These are phyloP conservation scores for Arthrobotrys musiformis DNA, from an alignment of 2,329 filamentous ascomycete species.

Conservation along the genomic window DNA sequence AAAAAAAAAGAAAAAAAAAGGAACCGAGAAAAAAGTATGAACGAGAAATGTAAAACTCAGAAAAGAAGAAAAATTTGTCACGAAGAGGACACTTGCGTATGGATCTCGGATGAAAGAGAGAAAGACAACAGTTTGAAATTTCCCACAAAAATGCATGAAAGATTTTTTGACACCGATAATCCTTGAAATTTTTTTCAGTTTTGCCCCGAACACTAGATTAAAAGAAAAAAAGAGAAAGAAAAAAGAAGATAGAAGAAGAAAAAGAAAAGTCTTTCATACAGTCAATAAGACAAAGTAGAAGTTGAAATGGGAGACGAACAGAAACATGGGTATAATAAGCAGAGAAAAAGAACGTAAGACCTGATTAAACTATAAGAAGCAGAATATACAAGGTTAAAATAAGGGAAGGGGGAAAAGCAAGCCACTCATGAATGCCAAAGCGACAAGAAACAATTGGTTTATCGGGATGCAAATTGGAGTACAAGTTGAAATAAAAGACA, in stretches of 20 bases:
- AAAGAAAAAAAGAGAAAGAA: conserved; percentile 49
- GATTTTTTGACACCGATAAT: conserved; percentile 22
- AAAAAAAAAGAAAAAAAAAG: conserved; percentile 3
- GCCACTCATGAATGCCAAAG: conserved; percentile 22
- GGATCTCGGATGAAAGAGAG: conserved; percentile 53
- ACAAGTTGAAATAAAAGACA: conserved; percentile 11
- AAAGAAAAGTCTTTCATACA: conserved; percentile 52
- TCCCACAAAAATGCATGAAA: conserved; percentile 18
- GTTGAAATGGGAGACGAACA: neutral
- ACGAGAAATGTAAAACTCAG: conserved; percentile 10
- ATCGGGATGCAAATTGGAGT: neutral
- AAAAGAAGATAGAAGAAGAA: conserved; percentile 41
- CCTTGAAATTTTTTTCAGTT: conserved; percentile 44
- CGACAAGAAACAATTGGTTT: conserved; percentile 6
- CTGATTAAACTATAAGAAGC: conserved; percentile 14
- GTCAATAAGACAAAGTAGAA: conserved; percentile 15
- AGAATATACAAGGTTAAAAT: conserved; percentile 26
- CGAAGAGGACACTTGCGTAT: conserved; percentile 27
- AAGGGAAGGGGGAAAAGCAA: conserved; percentile 51
- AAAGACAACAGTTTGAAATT: conserved; percentile 54
- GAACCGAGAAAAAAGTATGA: neutral
- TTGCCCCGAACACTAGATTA: conserved; percentile 21
- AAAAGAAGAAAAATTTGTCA: conserved; percentile 2
- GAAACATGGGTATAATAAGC: conserved; percentile 55
- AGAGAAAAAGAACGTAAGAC: conserved; percentile 56